Conservation (phyloP, 2,329 filamentous ascomycete species). For the Annulohypoxylon truncatum region DNA sequence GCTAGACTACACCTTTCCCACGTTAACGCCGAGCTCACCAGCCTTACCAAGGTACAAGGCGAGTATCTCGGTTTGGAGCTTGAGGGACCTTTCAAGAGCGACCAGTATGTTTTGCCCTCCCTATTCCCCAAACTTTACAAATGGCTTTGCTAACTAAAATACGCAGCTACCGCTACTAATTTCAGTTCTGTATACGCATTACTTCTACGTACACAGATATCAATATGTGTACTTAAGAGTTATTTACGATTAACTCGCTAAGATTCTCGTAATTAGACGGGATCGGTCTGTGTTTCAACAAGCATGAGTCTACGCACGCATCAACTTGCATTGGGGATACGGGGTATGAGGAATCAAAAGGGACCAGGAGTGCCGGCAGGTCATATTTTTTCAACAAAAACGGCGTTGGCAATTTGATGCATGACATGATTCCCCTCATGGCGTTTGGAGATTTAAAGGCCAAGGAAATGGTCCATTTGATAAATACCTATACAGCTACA, state of each 20-base stretch:
- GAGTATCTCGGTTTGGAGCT: constrained; percentile 90
- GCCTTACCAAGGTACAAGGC: constrained; percentile 85
- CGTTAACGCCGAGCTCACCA: constrained; percentile 93
- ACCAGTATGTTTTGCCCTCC: constrained; percentile 75
- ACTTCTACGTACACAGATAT: constrained; percentile 31
- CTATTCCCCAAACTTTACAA: not conserved
- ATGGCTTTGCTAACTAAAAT: constrained; percentile 46
- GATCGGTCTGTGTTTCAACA: constrained; percentile 47
- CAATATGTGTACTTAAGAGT: constrained; percentile 19
- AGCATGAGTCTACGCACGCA: constrained; percentile 50
- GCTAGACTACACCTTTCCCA: constrained; percentile 92
- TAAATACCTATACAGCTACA: constrained; percentile 43
- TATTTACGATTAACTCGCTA: constrained; percentile 17
- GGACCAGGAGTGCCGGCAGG: constrained; percentile 47
- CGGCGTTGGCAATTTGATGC: constrained; percentile 53
- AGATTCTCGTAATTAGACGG: constrained; percentile 19
- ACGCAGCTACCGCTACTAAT: constrained; percentile 75
- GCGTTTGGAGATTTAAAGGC: constrained; percentile 49
- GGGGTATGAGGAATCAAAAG: constrained; percentile 48
- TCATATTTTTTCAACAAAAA: constrained; percentile 54
- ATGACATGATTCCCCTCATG: constrained; percentile 56
- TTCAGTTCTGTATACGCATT: constrained; percentile 45
- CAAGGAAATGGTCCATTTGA: constrained; percentile 38
- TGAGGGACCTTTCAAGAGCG: constrained; percentile 95
- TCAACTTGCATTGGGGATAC: constrained; percentile 47